Base-by-base conservation (phyloP, 352 stramenopile species). In the Halophytophthora batemanensis region DNA sequence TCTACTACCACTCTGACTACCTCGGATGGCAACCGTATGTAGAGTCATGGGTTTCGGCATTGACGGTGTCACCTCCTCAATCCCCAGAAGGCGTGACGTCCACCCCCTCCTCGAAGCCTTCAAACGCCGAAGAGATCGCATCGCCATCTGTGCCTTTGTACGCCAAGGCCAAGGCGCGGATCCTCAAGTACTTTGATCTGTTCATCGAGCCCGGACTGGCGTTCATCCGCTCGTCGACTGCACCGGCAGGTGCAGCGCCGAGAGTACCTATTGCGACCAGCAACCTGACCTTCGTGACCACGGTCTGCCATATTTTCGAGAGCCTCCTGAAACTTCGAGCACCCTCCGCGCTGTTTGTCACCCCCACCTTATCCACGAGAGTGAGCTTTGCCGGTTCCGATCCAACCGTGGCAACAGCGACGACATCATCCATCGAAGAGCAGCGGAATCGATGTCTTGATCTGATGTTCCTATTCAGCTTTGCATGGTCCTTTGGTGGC, bases 1-100 rank as follows among this genome's bases (percentile, higher is more conserved):
- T 98, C 7, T 98, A 97, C 59, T 95, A 97, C 49, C 71, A 83
- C 25, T 60, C 61, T 0, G 61, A 56, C 6, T 74, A 81, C 28
- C 61, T 95, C 2, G 79, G 77, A 1, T 93, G 83, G 82, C 62
- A 64, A 8, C 66, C 82, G 21, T 74, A 74, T 33, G 75, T 92
- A 0, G 68, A 86, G 11, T 71, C 76, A 0, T 90, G 79, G 79
- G 46, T 86, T 11, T 69, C 82, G 2, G 65, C 56, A 18, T 62
- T 89, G 8, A 37, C 43, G 3, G 43, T 71, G 22, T n/a, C 25
- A 21, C 23, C 22, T 23, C 14, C 35, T 14, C 7, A 49, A 28
- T 22, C 49, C 10, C 53, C 37, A 2, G 22, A 39, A 31, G 25
- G 25, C 12, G 6, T 35, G 29, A 38, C 28, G 35, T 15, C 59